Conservation (phyloP, 2,329 filamentous ascomycete genomes). For the Fusarium ramigenum region DNA sequence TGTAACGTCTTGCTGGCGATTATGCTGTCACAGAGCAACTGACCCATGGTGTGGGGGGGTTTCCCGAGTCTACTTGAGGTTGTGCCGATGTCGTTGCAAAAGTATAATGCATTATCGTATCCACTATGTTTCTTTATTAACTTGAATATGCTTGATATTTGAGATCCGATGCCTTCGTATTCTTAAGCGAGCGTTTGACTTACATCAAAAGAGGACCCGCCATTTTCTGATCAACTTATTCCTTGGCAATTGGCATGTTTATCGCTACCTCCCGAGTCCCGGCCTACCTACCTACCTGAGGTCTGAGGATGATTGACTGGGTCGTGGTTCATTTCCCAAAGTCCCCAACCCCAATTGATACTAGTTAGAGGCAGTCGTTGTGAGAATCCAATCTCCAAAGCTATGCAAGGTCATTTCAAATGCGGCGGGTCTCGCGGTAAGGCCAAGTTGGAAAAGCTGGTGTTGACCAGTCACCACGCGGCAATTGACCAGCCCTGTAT, state of each 20-base stretch:
- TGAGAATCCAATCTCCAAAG: conserved; percentile 35
- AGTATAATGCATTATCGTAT: background rate
- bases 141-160: background rate
- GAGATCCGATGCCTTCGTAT: conserved; percentile 1
- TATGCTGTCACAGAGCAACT: background rate
- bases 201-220: background rate
- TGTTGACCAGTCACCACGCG: conserved; percentile 29
- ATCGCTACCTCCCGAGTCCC: background rate
- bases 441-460: conserved; percentile 14
- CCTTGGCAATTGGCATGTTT: conserved; percentile 2
- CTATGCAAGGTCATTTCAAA: conserved; percentile 37
- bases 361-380: conserved; percentile 25
- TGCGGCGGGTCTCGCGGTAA: conserved; percentile 34
- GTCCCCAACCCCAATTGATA: conserved; percentile 11
- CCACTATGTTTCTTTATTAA: conserved; percentile 7
- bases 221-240: background rate
- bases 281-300: background rate
- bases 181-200: background rate
- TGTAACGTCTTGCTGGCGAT: conserved; percentile 25
- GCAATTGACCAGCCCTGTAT: conserved; percentile 34
- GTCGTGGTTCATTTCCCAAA: conserved; percentile 31
- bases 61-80: conserved; percentile 1
- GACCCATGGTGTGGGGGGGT: conserved; percentile 1
- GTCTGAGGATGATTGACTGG: conserved; percentile 16
- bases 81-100: conserved; percentile 2